Conservation (phyloP, 805 yeast genomes). For the Dipodascopsis uninucleata region DNA sequence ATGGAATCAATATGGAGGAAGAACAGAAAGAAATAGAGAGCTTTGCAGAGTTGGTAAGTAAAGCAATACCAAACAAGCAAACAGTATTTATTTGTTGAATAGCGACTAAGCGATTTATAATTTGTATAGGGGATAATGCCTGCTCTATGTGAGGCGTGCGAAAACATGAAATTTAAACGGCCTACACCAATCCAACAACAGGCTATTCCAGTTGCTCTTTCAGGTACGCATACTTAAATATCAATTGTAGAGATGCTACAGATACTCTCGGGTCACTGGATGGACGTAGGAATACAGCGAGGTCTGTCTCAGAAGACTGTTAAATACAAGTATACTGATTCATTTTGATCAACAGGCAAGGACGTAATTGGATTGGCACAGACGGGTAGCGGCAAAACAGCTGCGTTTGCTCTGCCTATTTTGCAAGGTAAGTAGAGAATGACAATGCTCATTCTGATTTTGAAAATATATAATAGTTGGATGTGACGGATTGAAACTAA, state of each 20-base stretch:
- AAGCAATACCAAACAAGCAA: no score
- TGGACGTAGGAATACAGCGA: no score
- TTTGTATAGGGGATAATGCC: slow-evolving; percentile 53
- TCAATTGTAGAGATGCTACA: no score
- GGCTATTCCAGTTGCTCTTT: slow-evolving; percentile 84
- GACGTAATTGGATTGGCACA: slow-evolving; percentile 96
- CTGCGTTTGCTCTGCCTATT: slow-evolving; percentile 96
- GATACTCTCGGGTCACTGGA: no score
- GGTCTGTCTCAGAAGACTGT: no score
- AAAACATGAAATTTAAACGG: slow-evolving; percentile 63
- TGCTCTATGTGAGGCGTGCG: slow-evolving; percentile 76
- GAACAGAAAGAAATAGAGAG: slow-evolving; percentile 29
- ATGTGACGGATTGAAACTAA: neutral
- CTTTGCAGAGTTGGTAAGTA: slow-evolving; percentile 27
- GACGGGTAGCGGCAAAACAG: slow-evolving; percentile 97
- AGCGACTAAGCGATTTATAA: no score
- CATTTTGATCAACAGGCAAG: slow-evolving; percentile 36
- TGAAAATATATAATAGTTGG: neutral
- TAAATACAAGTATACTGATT: neutral
- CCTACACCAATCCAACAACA: slow-evolving; percentile 95
- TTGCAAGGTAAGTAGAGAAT: slow-evolving; percentile 51
- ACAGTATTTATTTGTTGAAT: neutral
- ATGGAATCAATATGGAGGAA: slow-evolving; percentile 34
- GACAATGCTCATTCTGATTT: neutral
- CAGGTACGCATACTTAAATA: slow-evolving; percentile 44